Evolutionary conservation across 2,329 filamentous ascomycete species (phyloP), one percentile per base, ranked within the genome.

Genomic region (Stemphylium lycopersici): DNA sequence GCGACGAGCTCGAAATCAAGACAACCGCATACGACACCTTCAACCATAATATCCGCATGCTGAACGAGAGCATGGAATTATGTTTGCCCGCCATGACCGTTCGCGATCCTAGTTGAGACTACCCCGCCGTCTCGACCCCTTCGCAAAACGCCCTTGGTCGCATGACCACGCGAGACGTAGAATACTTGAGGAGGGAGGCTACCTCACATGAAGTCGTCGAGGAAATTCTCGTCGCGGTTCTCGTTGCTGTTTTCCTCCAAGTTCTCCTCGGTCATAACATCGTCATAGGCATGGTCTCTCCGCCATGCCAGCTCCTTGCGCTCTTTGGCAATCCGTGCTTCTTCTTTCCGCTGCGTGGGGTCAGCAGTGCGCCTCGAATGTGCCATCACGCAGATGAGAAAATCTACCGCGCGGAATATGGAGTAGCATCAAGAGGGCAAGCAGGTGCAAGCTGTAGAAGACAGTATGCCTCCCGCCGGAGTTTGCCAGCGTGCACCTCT

Each of bases 241-340:
- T 97, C 90, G 76, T 99, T 99, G 78, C 88, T 96, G 50, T 87
- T 86, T 18, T 76, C 78, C 38, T 86, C 86, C 79, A 96, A 83
- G 66, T 90, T 89, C 53, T 96, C 90, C 48, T 96, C 91, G 4
- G 84, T 86, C 75, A 96, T 92, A 48, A 97, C 77, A 41, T 96
- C 92, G 72, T 98, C 95, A 75, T 99, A 99, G 2, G 93, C 93
- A 77, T 99, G 93, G n/a, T 96, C 92, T 78, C 95, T 95, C 77
- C 96, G 91, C 83, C 87, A 96, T 76, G 96, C 96, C 78, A 93
- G 85, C 76, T 96, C 89, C 76, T 91, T 90, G 61, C 91, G 84
- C 79, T 97, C 91, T 75, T 91, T 88, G 44, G 87, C 84, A 41
- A 92, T 73, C 33, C 81, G 80, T 0, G 85, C 86, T 67, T 95